Percentiles rank a stretch among this genome's conserved stretches.
Conservation (phyloP, 768 basidiomycete species). For the Tulasnella sp. region DNA sequence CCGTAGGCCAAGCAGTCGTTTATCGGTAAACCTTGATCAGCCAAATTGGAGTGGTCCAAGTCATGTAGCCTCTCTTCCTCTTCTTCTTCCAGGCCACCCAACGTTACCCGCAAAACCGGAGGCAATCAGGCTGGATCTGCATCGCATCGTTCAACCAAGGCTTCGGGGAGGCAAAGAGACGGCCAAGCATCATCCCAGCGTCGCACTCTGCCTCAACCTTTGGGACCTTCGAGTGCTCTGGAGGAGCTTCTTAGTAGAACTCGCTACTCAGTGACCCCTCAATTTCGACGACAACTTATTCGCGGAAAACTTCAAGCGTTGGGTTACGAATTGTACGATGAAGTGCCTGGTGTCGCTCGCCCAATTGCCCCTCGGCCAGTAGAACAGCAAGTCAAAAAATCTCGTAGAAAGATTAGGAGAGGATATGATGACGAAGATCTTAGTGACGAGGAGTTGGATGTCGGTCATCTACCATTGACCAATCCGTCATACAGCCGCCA, state of each 20-base stretch:
- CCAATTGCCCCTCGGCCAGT: background rate
- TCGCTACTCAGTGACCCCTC: background rate
- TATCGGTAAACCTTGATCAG: too few species aligned
- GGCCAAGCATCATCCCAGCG: background rate
- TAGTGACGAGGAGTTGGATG: background rate
- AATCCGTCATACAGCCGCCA: slow-evolving; percentile 1
- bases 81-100: background rate
- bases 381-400: background rate
- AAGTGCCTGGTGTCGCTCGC: background rate
- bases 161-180: background rate
- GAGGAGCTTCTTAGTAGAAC: background rate
- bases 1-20: too few species aligned
- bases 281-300: background rate
- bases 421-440: background rate
- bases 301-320: background rate
- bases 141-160: background rate
- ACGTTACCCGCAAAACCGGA: background rate
- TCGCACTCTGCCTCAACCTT: background rate
- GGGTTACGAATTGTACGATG: background rate
- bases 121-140: background rate
- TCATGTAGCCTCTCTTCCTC: background rate
- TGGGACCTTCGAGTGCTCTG: background rate
- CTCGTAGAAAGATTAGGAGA: background rate
- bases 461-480: background rate
- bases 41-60: too few species aligned